Conservation (phyloP, 1,284 basidiomycete species). For the Erythrobasidium hasegawianum region DNA sequence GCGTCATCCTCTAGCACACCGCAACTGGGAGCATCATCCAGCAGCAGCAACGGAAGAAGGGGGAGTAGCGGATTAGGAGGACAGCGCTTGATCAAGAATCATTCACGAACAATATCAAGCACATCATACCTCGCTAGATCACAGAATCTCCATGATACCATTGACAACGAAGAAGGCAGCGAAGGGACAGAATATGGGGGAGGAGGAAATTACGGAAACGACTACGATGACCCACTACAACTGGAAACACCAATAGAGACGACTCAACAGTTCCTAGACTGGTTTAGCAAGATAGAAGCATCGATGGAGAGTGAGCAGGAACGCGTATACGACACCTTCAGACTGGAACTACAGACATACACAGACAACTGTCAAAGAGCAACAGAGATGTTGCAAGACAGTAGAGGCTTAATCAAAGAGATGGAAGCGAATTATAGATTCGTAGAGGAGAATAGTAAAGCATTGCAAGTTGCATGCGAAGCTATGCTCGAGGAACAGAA, state of each 20-base stretch:
- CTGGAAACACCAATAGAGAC: conserved; percentile 72
- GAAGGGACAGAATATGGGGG: not conserved
- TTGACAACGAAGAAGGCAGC: not conserved
- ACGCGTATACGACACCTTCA: conserved; percentile 76
- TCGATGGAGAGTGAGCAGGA: conserved; percentile 87
- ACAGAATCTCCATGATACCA: not conserved
- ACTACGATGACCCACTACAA: conserved; percentile 57
- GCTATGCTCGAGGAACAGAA: conserved; percentile 80
- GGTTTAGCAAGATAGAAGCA: conserved; percentile 75
- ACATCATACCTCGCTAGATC: conserved; percentile 7
- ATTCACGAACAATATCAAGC: not conserved
- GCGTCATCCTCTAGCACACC: no score
- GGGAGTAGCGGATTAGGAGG: not conserved
- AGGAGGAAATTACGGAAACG: not conserved
- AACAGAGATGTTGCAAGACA: conserved; percentile 63
- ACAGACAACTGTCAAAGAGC: conserved; percentile 70
- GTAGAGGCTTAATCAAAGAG: conserved; percentile 66
- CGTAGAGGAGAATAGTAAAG: conserved; percentile 82
- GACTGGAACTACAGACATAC: conserved; percentile 67
- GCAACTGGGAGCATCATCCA: not conserved
- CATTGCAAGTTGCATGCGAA: conserved; percentile 84
- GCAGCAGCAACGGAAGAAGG: no score
- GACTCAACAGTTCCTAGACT: conserved; percentile 90
- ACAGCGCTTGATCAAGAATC: not conserved
- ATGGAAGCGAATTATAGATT: conserved; percentile 78